Conservation (phyloP, 176 grass and related monocot species). For the Pontederia crassipes region DNA sequence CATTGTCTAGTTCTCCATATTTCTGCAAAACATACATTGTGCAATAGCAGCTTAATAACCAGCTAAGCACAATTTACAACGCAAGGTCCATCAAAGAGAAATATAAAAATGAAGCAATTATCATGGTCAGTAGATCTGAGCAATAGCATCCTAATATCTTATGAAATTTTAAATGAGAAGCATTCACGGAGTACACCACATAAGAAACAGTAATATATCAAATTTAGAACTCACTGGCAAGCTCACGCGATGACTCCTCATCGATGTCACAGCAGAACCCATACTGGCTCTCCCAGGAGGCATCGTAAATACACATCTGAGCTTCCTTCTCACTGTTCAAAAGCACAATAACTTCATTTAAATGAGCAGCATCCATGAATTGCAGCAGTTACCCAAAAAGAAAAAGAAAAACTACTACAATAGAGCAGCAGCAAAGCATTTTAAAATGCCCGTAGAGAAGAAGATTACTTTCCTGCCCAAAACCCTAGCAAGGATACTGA, state of each 20-base stretch:
- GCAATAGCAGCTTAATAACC: no score
- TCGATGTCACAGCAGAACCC: slow-evolving; percentile 68
- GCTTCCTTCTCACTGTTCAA: slow-evolving; percentile 50
- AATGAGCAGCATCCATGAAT: slow-evolving; percentile 1
- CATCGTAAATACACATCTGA: slow-evolving; percentile 66
- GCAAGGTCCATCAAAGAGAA: no score
- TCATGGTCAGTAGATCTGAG: slow-evolving; percentile 1
- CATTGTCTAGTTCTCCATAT: no score
- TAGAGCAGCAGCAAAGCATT: background rate
- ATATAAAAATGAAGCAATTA: no score
- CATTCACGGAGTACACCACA: background rate
- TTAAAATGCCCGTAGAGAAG: background rate
- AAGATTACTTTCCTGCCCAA: slow-evolving; percentile 38
- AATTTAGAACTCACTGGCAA: slow-evolving; percentile 45
- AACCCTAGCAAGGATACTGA: slow-evolving; percentile 43
- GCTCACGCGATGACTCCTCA: slow-evolving; percentile 34
- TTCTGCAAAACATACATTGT: no score
- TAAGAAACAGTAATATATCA: background rate
- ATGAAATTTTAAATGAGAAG: background rate
- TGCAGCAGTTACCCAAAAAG: background rate
- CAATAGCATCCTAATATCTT: background rate
- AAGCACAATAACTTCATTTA: background rate
- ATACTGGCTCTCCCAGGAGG: slow-evolving; percentile 53
- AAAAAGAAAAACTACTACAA: background rate
- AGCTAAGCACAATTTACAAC: no score